Percentiles rank a stretch among this genome's conserved stretches.
Evolutionary conservation across 768 basidiomycete genomes (phyloP).

Genomic region (Galerina marginata): DNA sequence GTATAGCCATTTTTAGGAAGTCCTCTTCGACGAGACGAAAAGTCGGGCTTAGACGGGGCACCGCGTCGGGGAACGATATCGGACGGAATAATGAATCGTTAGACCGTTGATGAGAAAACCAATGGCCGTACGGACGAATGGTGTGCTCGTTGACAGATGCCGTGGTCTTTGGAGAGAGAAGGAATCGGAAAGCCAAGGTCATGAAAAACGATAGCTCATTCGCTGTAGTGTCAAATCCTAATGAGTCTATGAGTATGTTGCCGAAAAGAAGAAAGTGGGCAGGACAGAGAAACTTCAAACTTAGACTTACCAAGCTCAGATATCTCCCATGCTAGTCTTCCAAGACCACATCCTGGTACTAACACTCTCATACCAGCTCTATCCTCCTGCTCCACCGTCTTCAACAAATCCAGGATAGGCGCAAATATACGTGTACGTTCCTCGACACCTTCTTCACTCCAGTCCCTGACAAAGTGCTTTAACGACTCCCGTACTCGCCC

Average conservation of each 20-base stretch:
- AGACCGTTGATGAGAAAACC: constrained; percentile 72
- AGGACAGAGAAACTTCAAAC: background rate
- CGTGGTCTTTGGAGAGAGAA: constrained; percentile 55
- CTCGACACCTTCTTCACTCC: constrained; percentile 60
- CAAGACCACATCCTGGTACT: constrained; percentile 69
- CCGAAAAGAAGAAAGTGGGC: too few species aligned
- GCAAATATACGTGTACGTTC: constrained; percentile 63
- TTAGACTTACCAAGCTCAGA: constrained; percentile 54
- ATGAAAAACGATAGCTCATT: constrained; percentile 72
- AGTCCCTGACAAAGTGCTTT: constrained; percentile 75
- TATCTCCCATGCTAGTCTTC: constrained; percentile 72
- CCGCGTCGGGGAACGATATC: constrained; percentile 63
- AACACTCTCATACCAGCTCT: constrained; percentile 49
- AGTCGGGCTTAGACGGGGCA: constrained; percentile 51
- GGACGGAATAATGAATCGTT: constrained; percentile 54
- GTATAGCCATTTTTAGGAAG: constrained; percentile 49
- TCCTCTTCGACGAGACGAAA: constrained; percentile 61
- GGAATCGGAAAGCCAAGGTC: constrained; percentile 63
- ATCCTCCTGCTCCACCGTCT: constrained; percentile 29
- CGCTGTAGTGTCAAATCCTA: constrained; percentile 62
- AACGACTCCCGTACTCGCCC: constrained; percentile 60
- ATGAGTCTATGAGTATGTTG: background rate
- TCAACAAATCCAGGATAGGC: constrained; percentile 59
- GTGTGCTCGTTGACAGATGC: constrained; percentile 48
- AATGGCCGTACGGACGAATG: constrained; percentile 66